These are phyloP conservation scores for Zygosaccharomyces pseudobailii DNA, from an alignment of 1,139 yeast genomes.

Conservation along the genomic window DNA sequence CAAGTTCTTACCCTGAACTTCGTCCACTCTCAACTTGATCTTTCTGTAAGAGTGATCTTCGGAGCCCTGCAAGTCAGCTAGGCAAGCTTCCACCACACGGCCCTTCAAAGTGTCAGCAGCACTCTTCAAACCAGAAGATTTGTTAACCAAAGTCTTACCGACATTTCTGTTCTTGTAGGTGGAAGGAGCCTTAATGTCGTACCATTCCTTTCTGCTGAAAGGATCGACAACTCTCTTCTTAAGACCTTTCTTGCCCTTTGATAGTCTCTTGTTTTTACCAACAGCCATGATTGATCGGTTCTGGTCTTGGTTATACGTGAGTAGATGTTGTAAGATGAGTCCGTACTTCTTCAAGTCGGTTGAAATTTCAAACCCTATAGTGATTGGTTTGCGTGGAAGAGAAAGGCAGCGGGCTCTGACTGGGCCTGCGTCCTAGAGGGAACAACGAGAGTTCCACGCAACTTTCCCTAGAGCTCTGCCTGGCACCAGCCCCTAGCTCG, in stretches of 20 bases:
- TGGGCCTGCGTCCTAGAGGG: background rate
- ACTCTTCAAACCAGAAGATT: constrained; percentile 88
- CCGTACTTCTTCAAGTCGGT: background rate
- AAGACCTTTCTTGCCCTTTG: constrained; percentile 93
- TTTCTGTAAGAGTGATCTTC: constrained; percentile 92
- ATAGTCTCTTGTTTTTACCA: constrained; percentile 94
- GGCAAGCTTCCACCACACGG: constrained; percentile 79
- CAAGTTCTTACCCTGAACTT: constrained; percentile 88
- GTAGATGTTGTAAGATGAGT: constrained; percentile 1
- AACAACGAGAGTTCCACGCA: background rate
- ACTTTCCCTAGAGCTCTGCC: background rate
- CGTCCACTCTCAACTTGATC: constrained; percentile 85
- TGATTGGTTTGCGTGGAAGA: constrained; percentile 1
- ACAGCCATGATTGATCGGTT: constrained; percentile 61
- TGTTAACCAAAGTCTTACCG: constrained; percentile 92
- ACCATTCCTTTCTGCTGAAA: constrained; percentile 94
- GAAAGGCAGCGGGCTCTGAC: background rate
- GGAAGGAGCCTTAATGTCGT: constrained; percentile 91
- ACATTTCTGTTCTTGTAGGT: constrained; percentile 91
- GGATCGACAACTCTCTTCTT: constrained; percentile 96
- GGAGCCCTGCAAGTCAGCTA: constrained; percentile 88
- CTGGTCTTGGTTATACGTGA: constrained; percentile 11
- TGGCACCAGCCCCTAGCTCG: background rate
- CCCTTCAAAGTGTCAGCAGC: constrained; percentile 92
- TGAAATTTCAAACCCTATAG: constrained; percentile 2